Evolutionary conservation across 1,284 basidiomycete species (phyloP).

Genomic region (Ustilago crameri): DNA sequence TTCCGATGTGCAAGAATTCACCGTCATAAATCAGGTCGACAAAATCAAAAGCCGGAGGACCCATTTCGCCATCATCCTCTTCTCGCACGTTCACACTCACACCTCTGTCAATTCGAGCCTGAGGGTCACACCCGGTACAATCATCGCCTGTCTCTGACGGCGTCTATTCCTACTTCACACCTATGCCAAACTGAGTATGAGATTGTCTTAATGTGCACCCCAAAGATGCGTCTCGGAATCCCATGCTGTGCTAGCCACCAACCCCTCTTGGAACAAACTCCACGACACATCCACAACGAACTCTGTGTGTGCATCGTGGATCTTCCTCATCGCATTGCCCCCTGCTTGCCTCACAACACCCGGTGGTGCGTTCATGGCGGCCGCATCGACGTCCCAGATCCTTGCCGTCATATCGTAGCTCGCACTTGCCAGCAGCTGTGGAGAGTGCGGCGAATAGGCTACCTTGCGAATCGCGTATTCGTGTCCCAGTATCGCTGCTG

Average conservation of each 20-base stretch:
- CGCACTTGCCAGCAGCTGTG: conserved; percentile 82
- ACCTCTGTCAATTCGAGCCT: too few species aligned
- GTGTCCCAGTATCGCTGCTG: conserved; percentile 68
- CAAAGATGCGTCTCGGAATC: conserved; percentile 84
- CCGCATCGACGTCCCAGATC: conserved; percentile 73
- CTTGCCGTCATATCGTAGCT: conserved; percentile 97
- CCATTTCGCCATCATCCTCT: too few species aligned
- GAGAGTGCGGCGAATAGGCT: conserved; percentile 73
- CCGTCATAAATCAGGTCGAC: too few species aligned
- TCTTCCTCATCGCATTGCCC: conserved; percentile 70
- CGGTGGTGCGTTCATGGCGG: conserved; percentile 13
- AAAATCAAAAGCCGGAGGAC: too few species aligned
- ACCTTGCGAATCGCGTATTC: conserved; percentile 71
- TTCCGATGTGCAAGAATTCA: too few species aligned
- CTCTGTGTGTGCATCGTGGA: conserved; percentile 89
- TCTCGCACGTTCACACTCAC: too few species aligned
- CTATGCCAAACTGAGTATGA: too few species aligned
- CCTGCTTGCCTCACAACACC: not conserved
- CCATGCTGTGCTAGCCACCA: conserved; percentile 89
- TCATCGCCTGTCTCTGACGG: too few species aligned
- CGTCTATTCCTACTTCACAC: too few species aligned
- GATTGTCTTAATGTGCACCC: conserved; percentile 22
- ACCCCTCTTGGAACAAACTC: conserved; percentile 81
- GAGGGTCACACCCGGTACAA: too few species aligned
- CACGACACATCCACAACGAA: conserved; percentile 92